Conservation (phyloP, 2,329 filamentous ascomycete genomes). For the Phoma herbarum region DNA sequence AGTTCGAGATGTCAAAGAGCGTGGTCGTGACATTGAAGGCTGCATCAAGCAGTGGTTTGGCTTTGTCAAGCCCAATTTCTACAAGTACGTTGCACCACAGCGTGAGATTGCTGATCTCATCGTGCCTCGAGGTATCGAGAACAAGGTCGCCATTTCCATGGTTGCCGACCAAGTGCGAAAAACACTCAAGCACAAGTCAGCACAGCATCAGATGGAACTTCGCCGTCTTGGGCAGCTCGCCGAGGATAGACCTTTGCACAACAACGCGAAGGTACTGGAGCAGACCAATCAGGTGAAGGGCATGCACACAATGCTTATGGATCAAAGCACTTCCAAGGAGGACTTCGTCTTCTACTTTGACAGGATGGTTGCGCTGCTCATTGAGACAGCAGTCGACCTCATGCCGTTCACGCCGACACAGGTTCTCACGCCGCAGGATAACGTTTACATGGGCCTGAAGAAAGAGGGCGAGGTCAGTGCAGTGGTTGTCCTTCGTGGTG, state of each 20-base stretch:
- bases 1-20: conserved; percentile 85
- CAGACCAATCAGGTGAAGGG: conserved; percentile 82
- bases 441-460: conserved; percentile 74
- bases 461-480: conserved; percentile 73
- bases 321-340: conserved; percentile 79
- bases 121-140: conserved; percentile 92
- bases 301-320: conserved; percentile 90
- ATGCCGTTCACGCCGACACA: conserved; percentile 72
- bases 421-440: conserved; percentile 75
- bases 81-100: conserved; percentile 92
- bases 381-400: conserved; percentile 68
- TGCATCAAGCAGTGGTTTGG: conserved; percentile 98
- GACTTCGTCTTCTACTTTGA: conserved; percentile 99
- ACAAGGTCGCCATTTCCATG: conserved; percentile 93
- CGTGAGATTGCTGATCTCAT: conserved; percentile 93
- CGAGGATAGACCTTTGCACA: conserved; percentile 75
- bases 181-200: conserved; percentile 86
- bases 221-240: conserved; percentile 76
- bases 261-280: conserved; percentile 76
- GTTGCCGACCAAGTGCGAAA: conserved; percentile 92
- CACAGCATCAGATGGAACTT: conserved; percentile 80
- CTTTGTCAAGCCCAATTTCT: conserved; percentile 97
- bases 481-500: conserved; percentile 87
- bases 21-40: conserved; percentile 90
- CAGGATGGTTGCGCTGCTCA: conserved; percentile 80